Conservation (phyloP, 2,329 filamentous ascomycete genomes). For the Colletotrichum chrysophilum region DNA sequence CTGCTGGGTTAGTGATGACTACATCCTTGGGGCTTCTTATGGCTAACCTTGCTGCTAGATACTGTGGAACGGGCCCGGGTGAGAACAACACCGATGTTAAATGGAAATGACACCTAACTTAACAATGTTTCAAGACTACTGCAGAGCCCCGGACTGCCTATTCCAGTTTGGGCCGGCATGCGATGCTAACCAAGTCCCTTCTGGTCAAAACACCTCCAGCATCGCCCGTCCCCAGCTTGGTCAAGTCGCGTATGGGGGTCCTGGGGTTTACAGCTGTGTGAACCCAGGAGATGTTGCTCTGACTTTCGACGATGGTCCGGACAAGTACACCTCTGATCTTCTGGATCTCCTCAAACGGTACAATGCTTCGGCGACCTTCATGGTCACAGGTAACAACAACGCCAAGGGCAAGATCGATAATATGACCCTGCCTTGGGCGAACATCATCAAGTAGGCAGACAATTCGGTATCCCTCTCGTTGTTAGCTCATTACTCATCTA, state of each 20-base stretch:
- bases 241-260: conserved; percentile 53
- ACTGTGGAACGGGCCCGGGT: conserved; percentile 9
- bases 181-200: conserved; percentile 54
- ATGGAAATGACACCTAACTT: neutral
- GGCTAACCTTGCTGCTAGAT: neutral
- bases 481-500: neutral
- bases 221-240: conserved; percentile 54
- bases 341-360: conserved; percentile 40
- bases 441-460: conserved; percentile 36
- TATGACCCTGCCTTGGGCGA: conserved; percentile 39
- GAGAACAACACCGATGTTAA: neutral
- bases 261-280: conserved; percentile 18
- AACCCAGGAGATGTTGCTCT: conserved; percentile 40
- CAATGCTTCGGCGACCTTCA: conserved; percentile 43
- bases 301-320: conserved; percentile 55
- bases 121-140: conserved; percentile 35
- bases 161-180: conserved; percentile 58
- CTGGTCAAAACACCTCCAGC: conserved; percentile 53
- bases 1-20: conserved; percentile 24
- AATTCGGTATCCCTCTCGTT: neutral
- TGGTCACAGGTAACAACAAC: conserved; percentile 46
- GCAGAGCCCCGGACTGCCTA: conserved; percentile 59
- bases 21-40: conserved; percentile 32
- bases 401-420: conserved; percentile 52
- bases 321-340: conserved; percentile 43